These are phyloP conservation scores for Rickenella mellea DNA, from an alignment of 768 basidiomycete species.

Conservation along the genomic window DNA sequence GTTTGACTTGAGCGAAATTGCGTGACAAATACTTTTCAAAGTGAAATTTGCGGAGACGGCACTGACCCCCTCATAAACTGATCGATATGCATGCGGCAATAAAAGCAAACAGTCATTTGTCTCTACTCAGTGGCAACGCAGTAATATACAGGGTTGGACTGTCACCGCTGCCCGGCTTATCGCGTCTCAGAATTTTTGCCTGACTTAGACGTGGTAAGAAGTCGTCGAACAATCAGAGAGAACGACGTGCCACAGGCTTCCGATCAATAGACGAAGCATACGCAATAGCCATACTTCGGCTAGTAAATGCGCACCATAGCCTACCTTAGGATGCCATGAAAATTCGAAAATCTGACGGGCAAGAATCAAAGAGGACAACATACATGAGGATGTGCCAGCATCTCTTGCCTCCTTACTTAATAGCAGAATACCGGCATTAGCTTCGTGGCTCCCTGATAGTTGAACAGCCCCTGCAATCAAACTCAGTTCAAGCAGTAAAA, in stretches of 20 bases:
- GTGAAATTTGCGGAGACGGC: too few species aligned
- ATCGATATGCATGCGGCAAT: too few species aligned
- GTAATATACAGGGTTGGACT: background rate
- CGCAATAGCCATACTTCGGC: conserved; percentile 72
- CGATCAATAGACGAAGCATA: conserved; percentile 47
- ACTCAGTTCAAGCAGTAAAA: background rate
- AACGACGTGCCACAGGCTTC: conserved; percentile 44
- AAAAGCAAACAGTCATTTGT: too few species aligned
- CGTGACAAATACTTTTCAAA: too few species aligned
- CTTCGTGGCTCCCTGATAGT: conserved; percentile 27
- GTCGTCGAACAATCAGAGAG: background rate
- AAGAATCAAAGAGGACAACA: conserved; percentile 5
- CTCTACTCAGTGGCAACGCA: background rate
- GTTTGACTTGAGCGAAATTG: conserved; percentile 60
- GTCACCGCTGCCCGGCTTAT: background rate
- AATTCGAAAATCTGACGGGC: background rate
- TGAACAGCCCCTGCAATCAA: background rate
- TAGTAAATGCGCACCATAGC: conserved; percentile 80
- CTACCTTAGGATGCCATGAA: conserved; percentile 32
- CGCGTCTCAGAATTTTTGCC: background rate
- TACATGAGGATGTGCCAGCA: conserved; percentile 16
- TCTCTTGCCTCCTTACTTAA: conserved; percentile 38
- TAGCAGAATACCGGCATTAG: conserved; percentile 51
- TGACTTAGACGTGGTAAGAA: background rate
- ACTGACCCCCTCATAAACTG: too few species aligned